Evolutionary conservation across 192 early-diverging fungal genomes (phyloP), one percentile per base, ranked within the genome.

Genomic region (Backusella psychrophila): DNA sequence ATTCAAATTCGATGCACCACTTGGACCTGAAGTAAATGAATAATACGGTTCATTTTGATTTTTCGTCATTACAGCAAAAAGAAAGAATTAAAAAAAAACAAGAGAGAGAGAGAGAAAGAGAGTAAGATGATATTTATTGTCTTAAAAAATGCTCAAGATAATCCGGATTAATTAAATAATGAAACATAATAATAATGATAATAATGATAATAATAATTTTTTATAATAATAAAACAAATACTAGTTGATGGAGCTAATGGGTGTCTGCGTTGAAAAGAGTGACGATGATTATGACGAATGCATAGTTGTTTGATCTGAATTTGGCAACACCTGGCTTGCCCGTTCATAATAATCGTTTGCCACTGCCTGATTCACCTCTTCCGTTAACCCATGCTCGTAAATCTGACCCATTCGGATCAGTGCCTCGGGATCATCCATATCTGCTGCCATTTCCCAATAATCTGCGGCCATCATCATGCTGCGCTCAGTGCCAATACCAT

Each of bases 371-470:
- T 67, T 33, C 0, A 17, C 35, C 17, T 23, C 21, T 17, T 63
- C 73, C 31, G 19, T 49, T 35, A 77, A 71, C 11, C 78, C 81
- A 35, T 73, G 59, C 17, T 74, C 70, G 33, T 80, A 72, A 34
- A 75, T 77, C 26, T 73, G 35, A 1, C 56, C 73, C 11, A 79
- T 71, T 35, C 75, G 52, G 2, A 26, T 29, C 0, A 79, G 35
- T 42, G 82, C 78, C 63, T 83, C 78, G 1, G 63, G 71, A 39
- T 76, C 69, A 44, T 77, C 75, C 39, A 77, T 69, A 36, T 63
- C 78, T 59, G 81, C 77, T 26, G 77, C 78, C 44, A 63, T 70
- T 33, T 41, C 53, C 78, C 82, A 83, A 21, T 76, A 80, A n/a
- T 56, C 38, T 33, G 74, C 70, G 4, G 82, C 82, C 44, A 71